Evolutionary conservation across 257 asterid species (phyloP).

Genomic region (Fraxinus excelsior): DNA sequence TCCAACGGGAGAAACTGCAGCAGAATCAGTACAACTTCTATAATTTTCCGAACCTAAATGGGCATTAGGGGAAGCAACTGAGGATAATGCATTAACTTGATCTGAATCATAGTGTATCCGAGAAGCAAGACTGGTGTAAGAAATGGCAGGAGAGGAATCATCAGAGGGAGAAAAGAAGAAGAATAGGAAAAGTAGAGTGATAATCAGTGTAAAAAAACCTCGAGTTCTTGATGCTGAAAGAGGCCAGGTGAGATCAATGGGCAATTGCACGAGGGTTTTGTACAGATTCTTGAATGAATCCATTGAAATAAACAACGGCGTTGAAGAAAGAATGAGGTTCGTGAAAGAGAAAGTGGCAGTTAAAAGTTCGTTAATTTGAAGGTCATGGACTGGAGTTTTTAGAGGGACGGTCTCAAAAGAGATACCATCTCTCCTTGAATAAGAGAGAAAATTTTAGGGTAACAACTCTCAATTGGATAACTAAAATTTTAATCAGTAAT

Average conservation of each 20-base stretch:
- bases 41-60: conserved; percentile 18
- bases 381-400: too few species aligned
- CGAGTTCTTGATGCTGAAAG: conserved; percentile 28
- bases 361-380: conserved; percentile 2
- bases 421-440: too few species aligned
- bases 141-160: conserved; percentile 28
- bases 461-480: too few species aligned
- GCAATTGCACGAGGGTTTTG: conserved; percentile 16
- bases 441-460: too few species aligned
- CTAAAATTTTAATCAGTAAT: too few species aligned
- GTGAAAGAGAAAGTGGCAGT: neutral
- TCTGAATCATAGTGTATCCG: conserved; percentile 24
- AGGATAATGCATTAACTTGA: conserved; percentile 22
- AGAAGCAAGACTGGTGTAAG: conserved; percentile 23
- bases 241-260: conserved; percentile 30
- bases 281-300: conserved; percentile 37
- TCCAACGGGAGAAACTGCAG: conserved; percentile 10
- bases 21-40: conserved; percentile 16
- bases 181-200: conserved; percentile 36
- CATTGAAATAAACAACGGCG: conserved; percentile 25
- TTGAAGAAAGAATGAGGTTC: neutral
- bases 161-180: conserved; percentile 26
- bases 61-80: conserved; percentile 14
- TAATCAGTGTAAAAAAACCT: conserved; percentile 32
- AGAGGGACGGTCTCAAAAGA: too few species aligned